These are phyloP conservation scores for Colletotrichum lindemuthianum DNA, from an alignment of 2,329 filamentous ascomycete genomes.

Conservation along the genomic window DNA sequence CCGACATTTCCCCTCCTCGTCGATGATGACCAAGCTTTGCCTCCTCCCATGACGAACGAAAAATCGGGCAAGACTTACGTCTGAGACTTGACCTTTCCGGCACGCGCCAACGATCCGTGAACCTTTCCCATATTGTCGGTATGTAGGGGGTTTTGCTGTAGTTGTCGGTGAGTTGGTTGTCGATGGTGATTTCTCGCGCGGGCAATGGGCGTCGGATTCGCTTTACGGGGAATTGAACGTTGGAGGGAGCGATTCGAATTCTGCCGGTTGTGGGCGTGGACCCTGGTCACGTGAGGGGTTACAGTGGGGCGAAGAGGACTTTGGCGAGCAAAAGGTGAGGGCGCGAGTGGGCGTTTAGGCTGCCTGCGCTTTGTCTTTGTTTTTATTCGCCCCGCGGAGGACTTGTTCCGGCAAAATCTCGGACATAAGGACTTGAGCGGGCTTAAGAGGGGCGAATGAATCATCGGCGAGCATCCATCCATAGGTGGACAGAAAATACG, in stretches of 20 bases:
- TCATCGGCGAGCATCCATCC: constrained; percentile 15
- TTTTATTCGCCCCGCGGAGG: constrained; percentile 13
- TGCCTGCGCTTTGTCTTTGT: not conserved
- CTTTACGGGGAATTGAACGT: constrained; percentile 1
- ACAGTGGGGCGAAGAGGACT: constrained; percentile 11
- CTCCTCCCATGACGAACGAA: constrained; percentile 2
- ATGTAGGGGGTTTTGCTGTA: constrained; percentile 36
- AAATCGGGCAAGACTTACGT: constrained; percentile 58
- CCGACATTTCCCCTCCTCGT: constrained; percentile 7
- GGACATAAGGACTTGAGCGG: constrained; percentile 8
- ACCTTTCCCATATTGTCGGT: constrained; percentile 55
- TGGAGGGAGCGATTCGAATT: constrained; percentile 27
- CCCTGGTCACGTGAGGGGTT: constrained; percentile 33
- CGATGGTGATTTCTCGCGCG: constrained; percentile 25
- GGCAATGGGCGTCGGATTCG: constrained; percentile 29
- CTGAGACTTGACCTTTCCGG: constrained; percentile 97
- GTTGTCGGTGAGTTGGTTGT: constrained; percentile 35
- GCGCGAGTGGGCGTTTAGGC: constrained; percentile 11
- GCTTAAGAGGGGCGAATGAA: constrained; percentile 13
- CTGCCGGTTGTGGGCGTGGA: constrained; percentile 29
- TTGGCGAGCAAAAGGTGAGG: constrained; percentile 26
- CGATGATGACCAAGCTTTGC: constrained; percentile 18
- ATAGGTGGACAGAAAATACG: too few species aligned
- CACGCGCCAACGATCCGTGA: constrained; percentile 93
- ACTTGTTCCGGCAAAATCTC: constrained; percentile 12